Evolutionary conservation across 2,329 filamentous ascomycete species (phyloP), one percentile per base, ranked within the genome.

Genomic region (Trichoderma sp.): DNA sequence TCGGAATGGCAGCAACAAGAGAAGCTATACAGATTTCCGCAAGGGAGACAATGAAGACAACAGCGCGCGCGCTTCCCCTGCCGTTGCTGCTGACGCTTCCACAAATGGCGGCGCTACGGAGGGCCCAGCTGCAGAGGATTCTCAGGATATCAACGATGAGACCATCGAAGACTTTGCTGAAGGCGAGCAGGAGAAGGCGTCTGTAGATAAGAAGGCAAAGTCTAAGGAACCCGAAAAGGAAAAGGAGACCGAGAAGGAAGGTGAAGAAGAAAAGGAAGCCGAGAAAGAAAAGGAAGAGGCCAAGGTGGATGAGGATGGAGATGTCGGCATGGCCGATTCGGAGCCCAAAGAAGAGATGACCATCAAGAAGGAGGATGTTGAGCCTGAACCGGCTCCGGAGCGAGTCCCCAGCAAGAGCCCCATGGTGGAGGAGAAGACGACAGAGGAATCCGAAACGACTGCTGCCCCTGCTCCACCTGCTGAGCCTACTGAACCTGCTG

Each of bases 11-110:
- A 84, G 81, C 70, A 84, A 85, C 70, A 84, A 85, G 74, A 85
- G 85, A 20, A 83, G 83, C 1, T 89, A 89, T 75, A 82, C 81
- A 65, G 87, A 89, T 74, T 88, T 83, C 76, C 81, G 82, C 20
- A 86, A 88, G 68, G 74, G 74, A 13, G 82, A 83, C 12, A 78
- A 76, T 70, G 80, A 82, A 4, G 76, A 77, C 3, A 82, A 85
- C 20, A 84, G 81, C 62, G 78, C 77, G 4, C 78, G 80, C 15
- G 78, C 76, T 5, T 83, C 83, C 2, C 82, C 83, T 9, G 78
- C 78, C 17, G 81, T 82, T 34, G 80, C 76, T 6, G 75, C 76
- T 8, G 78, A 78, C 15, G 81, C 82, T 36, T 80, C 76, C 6
- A 75, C 76, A 9, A 77, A 79, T 9, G 81, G 80, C 11, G 79